Conservation (phyloP, 2,329 filamentous ascomycete genomes). For the Colletotrichum melonis region DNA sequence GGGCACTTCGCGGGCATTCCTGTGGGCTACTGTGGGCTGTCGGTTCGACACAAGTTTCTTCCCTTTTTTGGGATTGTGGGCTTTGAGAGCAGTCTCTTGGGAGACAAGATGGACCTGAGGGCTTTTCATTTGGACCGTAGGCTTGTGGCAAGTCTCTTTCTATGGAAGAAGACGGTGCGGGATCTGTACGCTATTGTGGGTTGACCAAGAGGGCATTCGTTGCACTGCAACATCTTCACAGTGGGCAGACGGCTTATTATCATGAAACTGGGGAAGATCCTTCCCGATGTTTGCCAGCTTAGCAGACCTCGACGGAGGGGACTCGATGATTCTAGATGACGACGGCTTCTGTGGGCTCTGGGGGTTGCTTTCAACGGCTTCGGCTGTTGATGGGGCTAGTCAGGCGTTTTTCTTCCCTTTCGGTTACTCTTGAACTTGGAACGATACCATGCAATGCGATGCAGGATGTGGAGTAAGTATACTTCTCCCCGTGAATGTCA, state of each 20-base stretch:
- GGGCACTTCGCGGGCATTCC: conserved; percentile 58
- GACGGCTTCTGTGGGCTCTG: conserved; percentile 45
- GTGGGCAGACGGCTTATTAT: conserved; percentile 39
- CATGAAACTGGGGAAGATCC: conserved; percentile 46
- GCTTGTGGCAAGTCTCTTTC: conserved; percentile 42
- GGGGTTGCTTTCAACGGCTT: conserved; percentile 31
- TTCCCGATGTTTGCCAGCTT: conserved; percentile 39
- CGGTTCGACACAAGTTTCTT: conserved; percentile 58
- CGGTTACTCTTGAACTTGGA: conserved; percentile 30
- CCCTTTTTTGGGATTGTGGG: conserved; percentile 55
- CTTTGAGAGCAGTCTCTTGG: conserved; percentile 62
- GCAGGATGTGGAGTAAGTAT: conserved; percentile 38
- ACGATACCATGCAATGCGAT: conserved; percentile 34
- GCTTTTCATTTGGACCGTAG: conserved; percentile 53
- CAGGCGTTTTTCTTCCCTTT: conserved; percentile 33
- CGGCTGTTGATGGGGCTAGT: conserved; percentile 27
- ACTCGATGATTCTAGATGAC: conserved; percentile 44
- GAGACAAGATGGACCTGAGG: conserved; percentile 67
- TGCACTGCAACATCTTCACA: conserved; percentile 37
- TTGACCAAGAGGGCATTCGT: conserved; percentile 46
- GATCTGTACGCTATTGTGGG: conserved; percentile 37
- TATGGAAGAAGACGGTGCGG: conserved; percentile 21
- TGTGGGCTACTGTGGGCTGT: conserved; percentile 68
- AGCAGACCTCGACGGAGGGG: conserved; percentile 42
- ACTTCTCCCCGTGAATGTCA: conserved; percentile 30